phyloP scores from a whole-genome alignment of 2,329 filamentous ascomycete species.

The Ophiostoma himal-ulmi region DNA sequence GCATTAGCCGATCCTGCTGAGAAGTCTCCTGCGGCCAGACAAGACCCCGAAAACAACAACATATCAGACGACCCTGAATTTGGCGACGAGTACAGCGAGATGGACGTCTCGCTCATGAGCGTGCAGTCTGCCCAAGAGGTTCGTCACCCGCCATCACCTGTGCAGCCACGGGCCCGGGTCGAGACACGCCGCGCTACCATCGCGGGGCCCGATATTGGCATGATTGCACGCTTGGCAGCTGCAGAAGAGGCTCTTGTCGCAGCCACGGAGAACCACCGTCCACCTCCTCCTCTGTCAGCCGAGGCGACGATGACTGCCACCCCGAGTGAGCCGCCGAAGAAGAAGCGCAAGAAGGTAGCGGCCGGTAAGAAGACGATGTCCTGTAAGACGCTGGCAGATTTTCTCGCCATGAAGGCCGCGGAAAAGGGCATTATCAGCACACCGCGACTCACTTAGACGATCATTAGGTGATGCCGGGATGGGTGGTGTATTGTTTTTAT shows the following conservation, averaged over 20 bases:
- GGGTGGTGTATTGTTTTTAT: neutral
- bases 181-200: neutral
- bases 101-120: neutral
- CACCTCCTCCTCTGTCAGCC: neutral
- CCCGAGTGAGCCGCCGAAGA: neutral
- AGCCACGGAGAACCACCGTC: neutral
- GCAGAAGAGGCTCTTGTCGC: neutral
- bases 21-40: neutral
- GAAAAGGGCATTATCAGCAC: neutral
- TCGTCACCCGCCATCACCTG: neutral
- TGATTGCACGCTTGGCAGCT: neutral
- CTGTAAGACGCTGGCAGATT: neutral
- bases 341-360: neutral
- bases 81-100: constrained; percentile 1
- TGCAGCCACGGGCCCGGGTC: neutral
- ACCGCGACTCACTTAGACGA: neutral
- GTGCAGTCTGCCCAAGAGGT: neutral
- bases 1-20: neutral
- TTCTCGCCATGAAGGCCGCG: neutral
- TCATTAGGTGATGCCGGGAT: neutral
- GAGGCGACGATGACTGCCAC: neutral
- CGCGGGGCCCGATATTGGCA: neutral
- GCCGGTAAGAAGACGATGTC: neutral
- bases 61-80: neutral
- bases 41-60: neutral